Evolutionary conservation across 805 yeast species (phyloP), one percentile per base, ranked within the genome.

Genomic region (Priceomyces castillae): DNA sequence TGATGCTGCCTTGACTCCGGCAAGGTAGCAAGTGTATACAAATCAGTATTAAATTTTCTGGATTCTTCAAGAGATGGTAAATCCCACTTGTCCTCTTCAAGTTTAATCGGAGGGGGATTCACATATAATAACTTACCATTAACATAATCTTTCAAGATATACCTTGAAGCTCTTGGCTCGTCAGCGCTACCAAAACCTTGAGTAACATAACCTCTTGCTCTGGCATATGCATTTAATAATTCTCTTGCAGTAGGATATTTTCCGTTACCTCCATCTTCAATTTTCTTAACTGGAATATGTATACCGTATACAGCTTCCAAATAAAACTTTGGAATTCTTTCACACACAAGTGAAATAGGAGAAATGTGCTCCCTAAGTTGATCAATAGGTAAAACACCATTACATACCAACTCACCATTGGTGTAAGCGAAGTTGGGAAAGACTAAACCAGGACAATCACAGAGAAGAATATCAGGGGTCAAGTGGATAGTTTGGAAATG

Each of bases 381-480:
- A 68, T 94, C 99, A 55, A 94, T 94, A 16, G 99, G 99, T 44
- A 94, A 75, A n/a, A 94, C 96, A 76, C 99, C 99, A 59, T 90
- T 88, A 71, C 97, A 90, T 0, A 94, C 99, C 57, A 94, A 77
- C 57, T 94, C 99, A 54, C 95, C 98, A 58, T 90, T 90, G 18
- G 97, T 87, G 61, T 86, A 87, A 5, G 98, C 98, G 62, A 94
- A 94, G 58, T 92, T 94, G 18, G 99, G 99, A 73, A 94, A 94
- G 14, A 94, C 99, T 48, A 94, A 75, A 77, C 99, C 99, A 2
- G 99, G 99, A 74, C 99, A 94, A 75, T 94, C 99, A 68, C 98
- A 94, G 41, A 94, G 73, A 52, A 90, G 76, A 2, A 94, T 94
- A 30, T 84, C 76, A 41, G 85, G 86, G 1, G 96, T 81, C 36